Evolutionary conservation across 345 rosid genomes (phyloP).

Genomic region (Barbarea vulgaris): DNA sequence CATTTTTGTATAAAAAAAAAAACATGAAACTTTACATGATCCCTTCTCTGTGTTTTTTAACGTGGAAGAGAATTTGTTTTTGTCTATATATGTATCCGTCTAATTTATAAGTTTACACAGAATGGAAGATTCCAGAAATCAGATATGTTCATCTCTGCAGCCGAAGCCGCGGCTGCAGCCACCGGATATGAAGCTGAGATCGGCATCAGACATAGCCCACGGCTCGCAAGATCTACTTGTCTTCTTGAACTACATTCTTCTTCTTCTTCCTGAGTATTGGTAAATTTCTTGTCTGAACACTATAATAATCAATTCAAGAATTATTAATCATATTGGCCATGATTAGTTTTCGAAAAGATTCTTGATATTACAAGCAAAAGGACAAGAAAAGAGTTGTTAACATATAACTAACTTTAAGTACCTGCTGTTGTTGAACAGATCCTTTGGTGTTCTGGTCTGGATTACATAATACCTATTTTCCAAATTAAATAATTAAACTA

Average conservation of each 20-base stretch:
- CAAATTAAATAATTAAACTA: background rate
- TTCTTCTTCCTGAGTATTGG: slow-evolving; percentile 23
- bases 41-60: background rate
- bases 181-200: slow-evolving; percentile 71
- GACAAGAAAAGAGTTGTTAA: slow-evolving; percentile 38
- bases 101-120: slow-evolving; percentile 26
- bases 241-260: slow-evolving; percentile 43
- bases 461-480: slow-evolving; percentile 58
- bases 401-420: slow-evolving; percentile 37
- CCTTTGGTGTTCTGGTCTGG: slow-evolving; percentile 75
- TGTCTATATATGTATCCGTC: slow-evolving; percentile 9
- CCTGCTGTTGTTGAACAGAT: slow-evolving; percentile 77
- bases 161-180: slow-evolving; percentile 40
- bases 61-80: background rate
- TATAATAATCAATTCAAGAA: slow-evolving; percentile 22
- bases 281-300: slow-evolving; percentile 19
- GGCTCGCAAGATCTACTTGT: slow-evolving; percentile 63
- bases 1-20: slow-evolving; percentile 24
- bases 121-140: slow-evolving; percentile 63
- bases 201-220: slow-evolving; percentile 86
- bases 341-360: slow-evolving; percentile 26
- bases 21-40: slow-evolving; percentile 22
- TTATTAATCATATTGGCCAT: slow-evolving; percentile 21
- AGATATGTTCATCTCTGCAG: slow-evolving; percentile 58
- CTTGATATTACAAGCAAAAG: slow-evolving; percentile 34